These are phyloP conservation scores for Neonectria hederae DNA, from an alignment of 2,329 filamentous ascomycete species.

Conservation along the genomic window DNA sequence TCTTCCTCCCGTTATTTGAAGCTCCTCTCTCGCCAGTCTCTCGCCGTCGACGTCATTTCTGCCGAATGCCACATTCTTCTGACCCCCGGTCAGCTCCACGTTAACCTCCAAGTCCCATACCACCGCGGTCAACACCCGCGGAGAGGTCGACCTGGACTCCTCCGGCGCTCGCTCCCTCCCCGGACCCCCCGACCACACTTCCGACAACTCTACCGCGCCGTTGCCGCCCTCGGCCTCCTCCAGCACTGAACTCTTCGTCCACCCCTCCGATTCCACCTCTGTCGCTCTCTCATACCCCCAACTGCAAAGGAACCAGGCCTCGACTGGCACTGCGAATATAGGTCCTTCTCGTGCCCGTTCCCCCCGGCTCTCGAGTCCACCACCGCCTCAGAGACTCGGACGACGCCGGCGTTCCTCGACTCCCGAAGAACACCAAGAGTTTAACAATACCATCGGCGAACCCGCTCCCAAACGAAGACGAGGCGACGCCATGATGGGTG, in stretches of 20 bases:
- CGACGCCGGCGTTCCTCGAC: conserved; percentile 62
- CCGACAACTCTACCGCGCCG: conserved; percentile 73
- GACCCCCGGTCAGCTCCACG: conserved; percentile 38
- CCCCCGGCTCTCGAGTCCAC: conserved; percentile 39
- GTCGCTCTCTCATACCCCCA: conserved; percentile 37
- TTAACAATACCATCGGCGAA: conserved; percentile 25
- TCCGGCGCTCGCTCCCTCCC: conserved; percentile 47
- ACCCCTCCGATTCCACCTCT: conserved; percentile 12
- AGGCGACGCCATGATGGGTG: conserved; percentile 70
- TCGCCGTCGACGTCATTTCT: neutral
- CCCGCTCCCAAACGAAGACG: conserved; percentile 63
- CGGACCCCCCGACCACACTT: conserved; percentile 51
- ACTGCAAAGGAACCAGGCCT: conserved; percentile 39
- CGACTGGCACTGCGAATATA: conserved; percentile 53
- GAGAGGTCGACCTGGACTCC: conserved; percentile 54
- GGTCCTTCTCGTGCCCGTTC: conserved; percentile 47
- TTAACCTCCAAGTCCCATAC: conserved; percentile 30
- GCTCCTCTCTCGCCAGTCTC: conserved; percentile 13
- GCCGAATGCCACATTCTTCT: conserved; percentile 31
- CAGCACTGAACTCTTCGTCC: conserved; percentile 57
- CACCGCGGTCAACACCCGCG: conserved; percentile 53
- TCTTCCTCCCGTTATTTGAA: conserved; percentile 19
- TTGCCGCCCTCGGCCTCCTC: conserved; percentile 59
- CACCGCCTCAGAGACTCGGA: conserved; percentile 58
- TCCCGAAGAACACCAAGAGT: conserved; percentile 46